phyloP scores from a whole-genome alignment of 2,329 filamentous ascomycete genomes.

The Hymenoscyphus occultus region DNA sequence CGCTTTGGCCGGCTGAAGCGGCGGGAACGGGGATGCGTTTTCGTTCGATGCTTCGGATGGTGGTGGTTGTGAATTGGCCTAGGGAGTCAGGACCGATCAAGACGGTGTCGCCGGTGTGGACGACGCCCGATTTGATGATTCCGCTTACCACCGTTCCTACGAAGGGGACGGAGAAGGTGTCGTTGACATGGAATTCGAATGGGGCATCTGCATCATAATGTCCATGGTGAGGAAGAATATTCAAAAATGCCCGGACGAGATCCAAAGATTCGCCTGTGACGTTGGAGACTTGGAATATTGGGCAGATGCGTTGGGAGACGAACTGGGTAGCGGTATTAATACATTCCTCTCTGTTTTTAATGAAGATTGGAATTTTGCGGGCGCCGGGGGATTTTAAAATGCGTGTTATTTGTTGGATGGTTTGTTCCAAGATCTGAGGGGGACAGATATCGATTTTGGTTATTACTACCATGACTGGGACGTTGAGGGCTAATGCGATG shows the following conservation, averaged over 20 bases:
- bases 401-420: conserved; percentile 83
- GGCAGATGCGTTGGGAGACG: conserved; percentile 90
- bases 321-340: conserved; percentile 96
- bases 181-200: conserved; percentile 94
- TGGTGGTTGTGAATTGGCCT: conserved; percentile 84
- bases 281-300: conserved; percentile 97
- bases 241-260: conserved; percentile 86
- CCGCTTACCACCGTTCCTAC: conserved; percentile 95
- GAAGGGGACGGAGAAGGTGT: conserved; percentile 96
- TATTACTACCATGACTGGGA: conserved; percentile 95
- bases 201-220: conserved; percentile 85
- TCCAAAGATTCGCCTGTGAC: conserved; percentile 91
- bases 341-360: conserved; percentile 86
- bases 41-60: conserved; percentile 87
- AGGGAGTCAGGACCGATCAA: conserved; percentile 87
- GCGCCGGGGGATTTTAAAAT: conserved; percentile 94
- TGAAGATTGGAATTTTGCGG: conserved; percentile 92
- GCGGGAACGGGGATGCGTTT: conserved; percentile 88
- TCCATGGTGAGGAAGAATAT: conserved; percentile 91
- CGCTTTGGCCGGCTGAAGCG: conserved; percentile 87
- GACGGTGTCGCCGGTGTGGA: conserved; percentile 87
- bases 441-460: conserved; percentile 99
- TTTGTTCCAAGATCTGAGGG: conserved; percentile 90
- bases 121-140: conserved; percentile 81
- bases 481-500: conserved; percentile 89